Conservation (phyloP, 148 eudicot species). For the Selenicereus undatus region DNA sequence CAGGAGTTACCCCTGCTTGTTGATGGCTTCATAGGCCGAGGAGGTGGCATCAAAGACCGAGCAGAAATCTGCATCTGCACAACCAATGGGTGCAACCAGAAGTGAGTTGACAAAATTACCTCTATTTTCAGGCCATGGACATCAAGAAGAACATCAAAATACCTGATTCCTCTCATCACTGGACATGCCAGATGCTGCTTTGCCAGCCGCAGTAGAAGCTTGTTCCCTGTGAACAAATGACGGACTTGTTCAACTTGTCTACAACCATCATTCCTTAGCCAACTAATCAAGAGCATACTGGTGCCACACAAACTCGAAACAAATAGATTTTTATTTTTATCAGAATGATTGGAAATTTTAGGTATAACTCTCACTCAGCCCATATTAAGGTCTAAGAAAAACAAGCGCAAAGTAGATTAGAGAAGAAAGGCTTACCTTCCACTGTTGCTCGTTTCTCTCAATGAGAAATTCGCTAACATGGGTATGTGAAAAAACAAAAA, state of each 20-base stretch:
- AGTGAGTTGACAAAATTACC: background rate
- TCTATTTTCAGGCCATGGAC: background rate
- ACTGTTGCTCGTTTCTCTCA: too few species aligned
- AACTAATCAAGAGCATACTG: background rate
- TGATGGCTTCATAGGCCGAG: constrained; percentile 56
- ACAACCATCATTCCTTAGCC: background rate
- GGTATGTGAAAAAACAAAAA: too few species aligned
- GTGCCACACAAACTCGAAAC: background rate
- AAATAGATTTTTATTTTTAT: background rate
- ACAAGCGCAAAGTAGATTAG: too few species aligned
- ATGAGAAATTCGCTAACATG: too few species aligned
- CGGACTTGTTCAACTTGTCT: background rate
- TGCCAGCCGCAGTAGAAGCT: constrained; percentile 84
- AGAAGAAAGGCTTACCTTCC: too few species aligned
- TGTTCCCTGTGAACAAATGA: constrained; percentile 65
- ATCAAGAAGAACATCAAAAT: constrained; percentile 9
- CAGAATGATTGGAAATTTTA: too few species aligned
- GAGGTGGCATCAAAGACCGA: constrained; percentile 86
- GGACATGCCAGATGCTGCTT: constrained; percentile 84
- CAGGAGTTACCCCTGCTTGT: constrained; percentile 34
- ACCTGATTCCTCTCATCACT: constrained; percentile 93
- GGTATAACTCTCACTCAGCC: too few species aligned
- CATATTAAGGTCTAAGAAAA: too few species aligned
- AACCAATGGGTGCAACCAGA: constrained; percentile 6
- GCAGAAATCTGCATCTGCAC: constrained; percentile 69